These are phyloP conservation scores for Auxenochlorella pyrenoidosa DNA, from an alignment of 139 green algal species.

Conservation along the genomic window DNA sequence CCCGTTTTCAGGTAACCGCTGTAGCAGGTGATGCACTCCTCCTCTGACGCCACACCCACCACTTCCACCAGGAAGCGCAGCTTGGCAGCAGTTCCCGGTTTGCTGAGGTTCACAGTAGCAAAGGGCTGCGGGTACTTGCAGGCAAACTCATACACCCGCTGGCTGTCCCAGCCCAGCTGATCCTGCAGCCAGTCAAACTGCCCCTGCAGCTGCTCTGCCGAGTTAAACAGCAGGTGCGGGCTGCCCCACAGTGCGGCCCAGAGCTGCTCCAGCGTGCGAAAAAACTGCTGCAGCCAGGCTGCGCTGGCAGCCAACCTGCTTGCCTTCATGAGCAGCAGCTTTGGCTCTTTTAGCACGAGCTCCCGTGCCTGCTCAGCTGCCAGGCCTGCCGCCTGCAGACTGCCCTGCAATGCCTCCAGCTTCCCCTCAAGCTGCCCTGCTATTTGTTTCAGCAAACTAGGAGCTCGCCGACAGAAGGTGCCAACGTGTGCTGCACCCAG, in stretches of 20 bases:
- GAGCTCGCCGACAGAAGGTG: background rate
- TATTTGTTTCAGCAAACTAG: background rate
- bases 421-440: background rate
- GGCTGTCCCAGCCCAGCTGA: background rate
- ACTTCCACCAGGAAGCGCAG: background rate
- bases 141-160: background rate
- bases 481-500: background rate
- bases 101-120: background rate
- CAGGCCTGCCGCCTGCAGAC: background rate
- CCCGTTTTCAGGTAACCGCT: background rate
- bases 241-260: background rate
- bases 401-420: background rate
- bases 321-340: background rate
- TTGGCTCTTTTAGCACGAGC: background rate
- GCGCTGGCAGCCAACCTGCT: background rate
- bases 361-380: background rate
- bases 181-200: background rate
- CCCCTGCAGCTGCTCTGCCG: background rate
- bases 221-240: background rate
- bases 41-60: background rate
- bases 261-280: background rate
- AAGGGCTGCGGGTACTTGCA: background rate
- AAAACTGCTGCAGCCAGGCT: background rate
- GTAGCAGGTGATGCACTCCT: background rate
- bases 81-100: background rate